phyloP scores from a whole-genome alignment of 345 rosid genomes.

The Salix exigua region DNA sequence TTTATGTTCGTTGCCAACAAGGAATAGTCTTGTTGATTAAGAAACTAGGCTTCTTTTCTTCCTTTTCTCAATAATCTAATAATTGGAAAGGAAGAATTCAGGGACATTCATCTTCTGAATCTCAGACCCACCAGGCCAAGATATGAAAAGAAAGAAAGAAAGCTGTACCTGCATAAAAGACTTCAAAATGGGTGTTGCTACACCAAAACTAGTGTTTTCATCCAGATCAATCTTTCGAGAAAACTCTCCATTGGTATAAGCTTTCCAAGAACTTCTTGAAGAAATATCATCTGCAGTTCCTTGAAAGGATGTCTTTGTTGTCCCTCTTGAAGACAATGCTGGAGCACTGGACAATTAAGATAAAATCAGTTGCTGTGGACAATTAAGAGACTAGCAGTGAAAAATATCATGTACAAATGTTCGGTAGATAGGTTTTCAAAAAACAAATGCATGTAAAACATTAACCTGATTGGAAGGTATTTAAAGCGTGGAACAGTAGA shows the following conservation, averaged over 20 bases:
- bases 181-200: constrained; percentile 81
- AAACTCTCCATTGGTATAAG: constrained; percentile 64
- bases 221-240: constrained; percentile 62
- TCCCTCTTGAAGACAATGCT: constrained; percentile 72
- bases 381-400: not conserved
- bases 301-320: constrained; percentile 49
- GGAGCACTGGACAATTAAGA: constrained; percentile 43
- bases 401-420: not conserved
- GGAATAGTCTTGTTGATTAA: not conserved
- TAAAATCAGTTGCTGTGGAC: not conserved
- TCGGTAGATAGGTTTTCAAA: not conserved
- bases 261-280: constrained; percentile 58
- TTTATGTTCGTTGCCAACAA: not conserved
- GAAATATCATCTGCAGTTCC: constrained; percentile 49
- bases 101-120: not conserved
- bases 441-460: not conserved
- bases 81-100: not conserved
- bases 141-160: not conserved
- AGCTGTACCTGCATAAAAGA: constrained; percentile 83
- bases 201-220: constrained; percentile 63
- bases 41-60: not conserved
- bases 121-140: not conserved
- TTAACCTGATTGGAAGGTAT: constrained; percentile 92
- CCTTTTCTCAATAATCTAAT: not conserved
- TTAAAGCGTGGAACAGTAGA: constrained; percentile 91